phyloP scores from a whole-genome alignment of 23 red algal species.

The Gracilaria domingensis region DNA sequence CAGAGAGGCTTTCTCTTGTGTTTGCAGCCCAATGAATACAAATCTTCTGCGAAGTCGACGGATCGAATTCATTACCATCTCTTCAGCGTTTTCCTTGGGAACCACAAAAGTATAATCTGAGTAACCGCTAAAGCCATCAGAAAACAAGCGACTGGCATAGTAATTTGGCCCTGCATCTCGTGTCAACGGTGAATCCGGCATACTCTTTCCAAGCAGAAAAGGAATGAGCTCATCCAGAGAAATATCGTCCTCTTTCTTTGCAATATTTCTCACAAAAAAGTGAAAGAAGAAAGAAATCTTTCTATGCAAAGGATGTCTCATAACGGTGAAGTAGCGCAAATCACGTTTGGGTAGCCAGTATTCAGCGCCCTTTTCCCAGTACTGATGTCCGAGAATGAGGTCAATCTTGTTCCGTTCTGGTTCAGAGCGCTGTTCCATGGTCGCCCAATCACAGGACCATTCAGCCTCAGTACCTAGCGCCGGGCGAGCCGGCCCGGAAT shows the following conservation, averaged over 20 bases:
- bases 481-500: constrained; percentile 5
- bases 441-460: constrained; percentile 51
- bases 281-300: constrained; percentile 79
- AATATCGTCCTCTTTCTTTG: constrained; percentile 33
- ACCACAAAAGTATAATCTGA: constrained; percentile 32
- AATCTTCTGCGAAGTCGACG: constrained; percentile 27
- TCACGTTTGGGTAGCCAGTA: constrained; percentile 50
- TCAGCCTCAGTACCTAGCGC: constrained; percentile 31
- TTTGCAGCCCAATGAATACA: constrained; percentile 61
- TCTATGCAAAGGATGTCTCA: constrained; percentile 62
- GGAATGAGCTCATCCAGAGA: constrained; percentile 5
- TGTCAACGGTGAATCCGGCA: constrained; percentile 40
- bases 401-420: constrained; percentile 39
- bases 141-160: constrained; percentile 52
- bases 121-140: constrained; percentile 42
- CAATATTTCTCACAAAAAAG: constrained; percentile 65
- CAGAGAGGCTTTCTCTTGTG: constrained; percentile 51
- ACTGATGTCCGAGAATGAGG: constrained; percentile 71
- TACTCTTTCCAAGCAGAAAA: constrained; percentile 35
- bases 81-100: not conserved
- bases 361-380: constrained; percentile 56
- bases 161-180: constrained; percentile 53
- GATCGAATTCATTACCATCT: constrained; percentile 42
- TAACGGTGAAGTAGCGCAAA: constrained; percentile 70
- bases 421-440: constrained; percentile 9